Evolutionary conservation across 306 rosid genomes (phyloP).

Genomic region (barrel medic (Medicago truncatula)): MtrunA17r5.0-ANR NC_053048.1:25504501-25505000

Average conservation of each 20-base stretch:
- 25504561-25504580: slow-evolving; percentile 75
- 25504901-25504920: slow-evolving; percentile 53
- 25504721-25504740: not conserved
- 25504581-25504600: slow-evolving; percentile 67
- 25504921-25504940: slow-evolving; percentile 51
- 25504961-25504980: slow-evolving; percentile 29
- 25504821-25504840: slow-evolving; percentile 60
- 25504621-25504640: slow-evolving; percentile 82
- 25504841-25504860: slow-evolving; percentile 48
- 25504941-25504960: slow-evolving; percentile 60
- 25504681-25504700: slow-evolving; percentile 32
- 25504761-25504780: slow-evolving; percentile 22
- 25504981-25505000: slow-evolving; percentile 33
- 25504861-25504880: slow-evolving; percentile 39
- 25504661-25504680: slow-evolving; percentile 48
- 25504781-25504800: slow-evolving; percentile 65
- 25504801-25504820: slow-evolving; percentile 71
- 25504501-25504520: slow-evolving; percentile 69
- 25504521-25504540: slow-evolving; percentile 68
- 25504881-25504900: slow-evolving; percentile 48
- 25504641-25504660: slow-evolving; percentile 88
- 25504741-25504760: not conserved
- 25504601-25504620: slow-evolving; percentile 73
- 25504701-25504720: not conserved
- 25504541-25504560: slow-evolving; percentile 58